Base-by-base conservation (phyloP, 306 rosid species). In the Comarum palustre region DNA sequence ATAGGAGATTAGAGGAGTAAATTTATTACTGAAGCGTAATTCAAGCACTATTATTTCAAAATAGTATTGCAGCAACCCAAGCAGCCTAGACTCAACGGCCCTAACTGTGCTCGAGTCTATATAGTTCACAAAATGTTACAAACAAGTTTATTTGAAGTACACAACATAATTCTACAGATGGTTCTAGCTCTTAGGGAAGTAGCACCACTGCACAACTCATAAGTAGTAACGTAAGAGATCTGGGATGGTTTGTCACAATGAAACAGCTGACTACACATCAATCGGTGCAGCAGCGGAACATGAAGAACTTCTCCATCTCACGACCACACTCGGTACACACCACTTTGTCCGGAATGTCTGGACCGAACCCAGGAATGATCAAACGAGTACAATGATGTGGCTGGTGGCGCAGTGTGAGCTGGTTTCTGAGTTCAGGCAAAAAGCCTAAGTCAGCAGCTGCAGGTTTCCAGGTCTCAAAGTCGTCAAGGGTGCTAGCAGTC, bases 251-350 rank as follows among this genome's bases (percentile, higher is more conserved):
- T 61, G 43, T 16, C 43, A 61, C 66, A 17, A 19, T 61, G 66
- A 32, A 17, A 17, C 66, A 61, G 43, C 14, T 6, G 6, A 16
- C 24, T 16, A 15, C 24, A 60, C 19, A 36, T 79, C 63, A 83
- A 7, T 84, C 88, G 9, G 78, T 83, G 36, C 97, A 94, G 77
- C 97, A 91, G 55, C 99, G 93, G 76, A 89, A 91, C 96, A 91
- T 91, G 75, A 88, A 80, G 79, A 79, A 90, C 79, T 87, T 91
- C 81, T 91, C 99, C 99, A 94, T 94, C n/a, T 75, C 88, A 11
- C 87, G 89, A 27, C 86, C 91, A 51, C 99, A 94, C 54, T 94
- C 99, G 25, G 96, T 84, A 41, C 99, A 94, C 14, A 83, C 87
- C 72, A 94, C 89, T 68, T 29, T 86, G 43, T 88, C 86, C 0